Evolutionary conservation across 2,329 filamentous ascomycete genomes (phyloP), one percentile per base, ranked within the genome.

Genomic region (Kalaharituber pfeilii): DNA sequence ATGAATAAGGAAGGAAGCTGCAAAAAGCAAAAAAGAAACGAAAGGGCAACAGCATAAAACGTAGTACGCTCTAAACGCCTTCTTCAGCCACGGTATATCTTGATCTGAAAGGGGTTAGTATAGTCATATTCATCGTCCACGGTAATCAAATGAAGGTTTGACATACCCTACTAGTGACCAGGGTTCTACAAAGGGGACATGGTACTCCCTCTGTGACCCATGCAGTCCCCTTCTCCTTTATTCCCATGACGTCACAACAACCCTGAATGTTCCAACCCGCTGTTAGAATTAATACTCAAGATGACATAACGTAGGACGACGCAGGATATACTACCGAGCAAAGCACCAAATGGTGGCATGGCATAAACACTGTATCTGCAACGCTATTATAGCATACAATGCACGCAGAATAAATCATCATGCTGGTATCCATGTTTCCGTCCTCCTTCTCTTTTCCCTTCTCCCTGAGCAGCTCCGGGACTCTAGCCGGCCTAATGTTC

Each of bases 311-410:
- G 47, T 27, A 11, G 8, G 0, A 5, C 8, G 18, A 28, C 15
- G 25, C 5, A 24, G 7, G 7, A 18, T 7, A 9, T 9, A 39
- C 53, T 45, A 57, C 56, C 30, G 29, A 50, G 30, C 56, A 57
- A 33, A 57, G 50, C 33, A 57, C 53, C 8, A 57, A 24, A 53
- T 57, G 56, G 26, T 56, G 52, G 51, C 56, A 57, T 29, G 56
- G 56, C 50, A 57, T 8, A 15, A 57, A 33, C 6, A 57, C 56
- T 1, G 53, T 55, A 39, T 57, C 56, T 11, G 56, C 56, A 20
- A 53, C 30, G 15, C 45, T 39, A 11, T 39, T 52, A 49, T 56
- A 57, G 8, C 56, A 57, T 6, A 57, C 53, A 13, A 57, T 56
- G 28, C 56, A 57, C 45, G 53, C 56, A 5, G 52, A 50, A 28